A percentile compares a stretch with the other conserved stretches of the same genome.
phyloP scores from a whole-genome alignment of 225 moss, liverwort and hornwort species.

The Antitrichia curtipendula region DNA sequence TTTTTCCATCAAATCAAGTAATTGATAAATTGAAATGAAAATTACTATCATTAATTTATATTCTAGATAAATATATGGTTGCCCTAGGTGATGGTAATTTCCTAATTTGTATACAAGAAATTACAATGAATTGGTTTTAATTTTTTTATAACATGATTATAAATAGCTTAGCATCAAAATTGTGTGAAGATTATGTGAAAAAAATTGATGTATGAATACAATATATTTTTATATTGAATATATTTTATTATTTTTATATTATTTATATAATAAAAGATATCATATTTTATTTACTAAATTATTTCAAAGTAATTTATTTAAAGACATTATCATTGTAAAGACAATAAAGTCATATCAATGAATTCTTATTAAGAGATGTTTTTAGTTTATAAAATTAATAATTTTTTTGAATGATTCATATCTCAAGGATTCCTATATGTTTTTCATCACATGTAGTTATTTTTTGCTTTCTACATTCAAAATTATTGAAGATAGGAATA shows the following conservation, averaged over 20 bases:
- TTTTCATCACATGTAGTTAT: not conserved
- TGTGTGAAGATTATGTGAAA: not conserved
- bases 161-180: not conserved
- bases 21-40: not conserved
- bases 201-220: not conserved
- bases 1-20: no score
- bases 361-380: not conserved
- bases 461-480: not conserved
- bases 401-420: not conserved
- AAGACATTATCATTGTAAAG: not conserved
- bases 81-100: not conserved
- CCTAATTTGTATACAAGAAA: not conserved
- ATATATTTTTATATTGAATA: not conserved
- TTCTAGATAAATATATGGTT: not conserved
- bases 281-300: not conserved
- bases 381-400: not conserved
- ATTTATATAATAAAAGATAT: no score
- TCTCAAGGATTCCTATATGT: not conserved
- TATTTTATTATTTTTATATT: not conserved
- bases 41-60: no score
- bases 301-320: not conserved
- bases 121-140: not conserved
- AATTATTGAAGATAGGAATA: not conserved
- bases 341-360: not conserved
- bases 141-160: not conserved